These are phyloP conservation scores for Quaeritorhiza haematococci DNA, from an alignment of 371 early-diverging fungal species.

Conservation along the genomic window DNA sequence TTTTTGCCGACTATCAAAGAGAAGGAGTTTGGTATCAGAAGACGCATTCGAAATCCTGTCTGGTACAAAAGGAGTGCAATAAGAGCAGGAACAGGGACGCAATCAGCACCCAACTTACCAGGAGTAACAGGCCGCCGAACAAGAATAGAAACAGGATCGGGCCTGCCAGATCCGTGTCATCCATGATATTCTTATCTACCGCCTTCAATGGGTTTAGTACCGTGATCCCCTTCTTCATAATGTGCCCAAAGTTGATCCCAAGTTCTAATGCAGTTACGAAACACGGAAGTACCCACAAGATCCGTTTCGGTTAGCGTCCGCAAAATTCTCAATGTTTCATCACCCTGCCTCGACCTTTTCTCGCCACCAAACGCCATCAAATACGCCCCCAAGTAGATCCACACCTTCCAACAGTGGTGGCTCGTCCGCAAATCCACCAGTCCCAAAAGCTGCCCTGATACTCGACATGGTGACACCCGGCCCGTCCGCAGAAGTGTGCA, in stretches of 20 bases:
- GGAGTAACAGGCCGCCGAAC: slow-evolving; percentile 83
- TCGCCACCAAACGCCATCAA: too few species aligned
- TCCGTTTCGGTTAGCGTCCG: not conserved
- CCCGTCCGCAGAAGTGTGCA: slow-evolving; percentile 4
- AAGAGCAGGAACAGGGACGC: not conserved
- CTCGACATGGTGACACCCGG: slow-evolving; percentile 18
- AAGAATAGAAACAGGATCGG: slow-evolving; percentile 85
- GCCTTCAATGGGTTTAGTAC: slow-evolving; percentile 86
- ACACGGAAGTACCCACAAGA: not conserved
- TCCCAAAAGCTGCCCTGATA: slow-evolving; percentile 51
- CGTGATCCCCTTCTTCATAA: slow-evolving; percentile 71
- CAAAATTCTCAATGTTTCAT: not conserved
- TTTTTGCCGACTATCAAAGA: slow-evolving; percentile 69
- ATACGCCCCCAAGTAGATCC: too few species aligned
- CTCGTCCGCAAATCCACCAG: slow-evolving; percentile 84
- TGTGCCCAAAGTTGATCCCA: slow-evolving; percentile 86
- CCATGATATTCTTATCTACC: slow-evolving; percentile 84
- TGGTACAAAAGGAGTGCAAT: too few species aligned
- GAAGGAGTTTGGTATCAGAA: slow-evolving; percentile 10
- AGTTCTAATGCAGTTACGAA: slow-evolving; percentile 57
- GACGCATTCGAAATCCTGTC: too few species aligned
- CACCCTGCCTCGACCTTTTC: too few species aligned
- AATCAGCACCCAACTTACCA: slow-evolving; percentile 42
- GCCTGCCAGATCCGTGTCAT: slow-evolving; percentile 88
- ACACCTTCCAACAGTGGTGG: slow-evolving; percentile 77